Evolutionary conservation across 2,329 filamentous ascomycete species (phyloP).

Genomic region (Penicillium sp.): DNA sequence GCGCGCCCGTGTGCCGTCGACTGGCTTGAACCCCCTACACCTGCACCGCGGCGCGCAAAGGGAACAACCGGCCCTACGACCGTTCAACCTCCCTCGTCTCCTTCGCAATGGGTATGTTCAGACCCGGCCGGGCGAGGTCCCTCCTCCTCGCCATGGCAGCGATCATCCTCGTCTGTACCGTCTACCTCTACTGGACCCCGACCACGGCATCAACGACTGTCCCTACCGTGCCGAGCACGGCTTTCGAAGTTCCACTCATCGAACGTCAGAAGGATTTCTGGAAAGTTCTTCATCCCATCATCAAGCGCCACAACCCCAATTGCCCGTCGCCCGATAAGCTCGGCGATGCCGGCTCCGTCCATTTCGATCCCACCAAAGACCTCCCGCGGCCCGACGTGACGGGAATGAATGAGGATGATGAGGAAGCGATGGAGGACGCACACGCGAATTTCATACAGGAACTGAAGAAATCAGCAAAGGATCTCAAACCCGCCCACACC

Average conservation of each 20-base stretch:
- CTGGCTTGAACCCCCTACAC: conserved; percentile 8
- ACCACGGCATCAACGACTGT: conserved; percentile 28
- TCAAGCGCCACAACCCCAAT: conserved; percentile 33
- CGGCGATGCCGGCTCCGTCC: conserved; percentile 22
- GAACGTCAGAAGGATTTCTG: conserved; percentile 40
- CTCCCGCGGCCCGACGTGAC: conserved; percentile 38
- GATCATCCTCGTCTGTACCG: conserved; percentile 32
- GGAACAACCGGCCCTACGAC: not conserved
- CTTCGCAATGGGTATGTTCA: conserved; percentile 26
- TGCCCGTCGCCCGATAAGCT: conserved; percentile 30
- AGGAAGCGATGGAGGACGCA: conserved; percentile 37
- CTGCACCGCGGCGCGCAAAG: conserved; percentile 7
- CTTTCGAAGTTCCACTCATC: conserved; percentile 34
- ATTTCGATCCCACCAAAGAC: conserved; percentile 32
- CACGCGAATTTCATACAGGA: conserved; percentile 44
- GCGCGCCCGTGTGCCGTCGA: conserved; percentile 21
- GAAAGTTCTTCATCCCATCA: conserved; percentile 36
- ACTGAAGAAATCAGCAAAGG: conserved; percentile 25
- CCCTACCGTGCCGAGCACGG: conserved; percentile 32
- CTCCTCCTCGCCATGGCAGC: conserved; percentile 30
- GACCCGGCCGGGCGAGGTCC: conserved; percentile 30
- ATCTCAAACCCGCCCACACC: conserved; percentile 35
- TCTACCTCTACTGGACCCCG: conserved; percentile 40
- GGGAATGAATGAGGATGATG: conserved; percentile 32
- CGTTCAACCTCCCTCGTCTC: not conserved